Base-by-base conservation (phyloP, 2,329 filamentous ascomycete genomes). In the Zymoseptoria brevis region DNA sequence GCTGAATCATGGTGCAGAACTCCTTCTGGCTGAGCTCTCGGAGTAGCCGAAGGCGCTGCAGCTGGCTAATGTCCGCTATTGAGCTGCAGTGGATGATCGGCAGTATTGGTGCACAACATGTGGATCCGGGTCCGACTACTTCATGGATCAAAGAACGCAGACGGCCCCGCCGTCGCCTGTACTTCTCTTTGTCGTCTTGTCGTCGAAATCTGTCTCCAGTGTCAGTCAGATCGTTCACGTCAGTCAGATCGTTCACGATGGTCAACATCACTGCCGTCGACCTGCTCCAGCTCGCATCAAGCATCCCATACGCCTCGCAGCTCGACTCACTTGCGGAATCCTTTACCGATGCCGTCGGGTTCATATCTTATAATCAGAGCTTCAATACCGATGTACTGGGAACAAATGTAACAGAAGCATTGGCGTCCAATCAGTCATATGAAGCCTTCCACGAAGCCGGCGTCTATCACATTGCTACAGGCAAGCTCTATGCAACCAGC, bases 401-500 rank as follows among this genome's bases (percentile, higher is more conserved):
- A 8, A 53, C 62, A n/a, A 69, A 72, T 55, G 67, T 65, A 16
- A 66, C 70, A 4, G 64, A 68, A 49, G 53, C 67, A 24, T 57
- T 72, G 16, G 65, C 72, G 9, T 59, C 66, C 3, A 59, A 67
- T 19, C 56, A 64, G 2, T 53, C 65, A 6, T 72, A 64, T 58
- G 58, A 67, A 26, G 70, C 71, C n/a, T 73, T 73, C 57, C 77
- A 79, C 65, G 77, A 79, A 63, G 69, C 69, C 11, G 72, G 72
- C 24, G 66, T 72, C 19, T 74, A 72, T 62, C 68, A 71, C 57
- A 63, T 62, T 19, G 66, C 62, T 2, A 74, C 71, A 1, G 74
- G 76, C 57, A 73, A 73, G 41, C 61, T 79, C 8, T 78, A 78
- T 55, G 72, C 76, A 13, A 75, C 76, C 1, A 74, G 71, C 58